Base-by-base conservation (phyloP, 106 monocot species). In the Allium sativum region DNA sequence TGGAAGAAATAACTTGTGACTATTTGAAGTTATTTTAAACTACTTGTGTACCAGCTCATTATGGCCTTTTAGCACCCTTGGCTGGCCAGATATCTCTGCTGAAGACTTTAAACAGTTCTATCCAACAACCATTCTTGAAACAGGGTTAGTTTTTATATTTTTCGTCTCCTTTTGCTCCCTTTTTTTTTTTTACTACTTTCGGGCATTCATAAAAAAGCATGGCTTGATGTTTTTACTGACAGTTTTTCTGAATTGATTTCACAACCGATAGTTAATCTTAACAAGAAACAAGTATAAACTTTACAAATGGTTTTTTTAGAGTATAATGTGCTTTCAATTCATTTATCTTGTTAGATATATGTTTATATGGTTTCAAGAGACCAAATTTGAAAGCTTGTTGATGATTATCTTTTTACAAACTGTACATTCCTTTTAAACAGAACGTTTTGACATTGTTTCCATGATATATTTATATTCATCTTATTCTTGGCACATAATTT, bases 51-150 rank as follows among this genome's bases (percentile, higher is more conserved):
- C 55, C 77, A 98, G 96, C 77, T 77, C 87, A 42, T 73, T 98
- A 61, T 98, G 96, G 96, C 96, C 96, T 51, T 98, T 98, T 73
- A 98, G 96, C 72, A 98, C 96, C 11, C 96, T 98, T 71, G 96
- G 96, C 55, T 98, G 96, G 96, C 96, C 96, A 40, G 91, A 98
- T 81, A 67, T 65, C 41, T 91, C 87, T 54, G 68, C 73, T 68
- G 88, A 88, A 64, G 96, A 98, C 73, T 87, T 85, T 48, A 82
- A 54, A 64, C 64, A 57, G 14, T 98, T 98, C 61, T 98, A 98
- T 78, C 96, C 96, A 68, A 84, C 96, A 64, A 84, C 90, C n/a
- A 65, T 88, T 57, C 82, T 98, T 43, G 96, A 98, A 76, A 98
- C 96, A 31, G 96, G 96, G 96, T 98, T 60, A 66, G 72, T 84